Base-by-base conservation (phyloP, 495 filamentous ascomycete genomes). In the Penicillium daleae region DNA sequence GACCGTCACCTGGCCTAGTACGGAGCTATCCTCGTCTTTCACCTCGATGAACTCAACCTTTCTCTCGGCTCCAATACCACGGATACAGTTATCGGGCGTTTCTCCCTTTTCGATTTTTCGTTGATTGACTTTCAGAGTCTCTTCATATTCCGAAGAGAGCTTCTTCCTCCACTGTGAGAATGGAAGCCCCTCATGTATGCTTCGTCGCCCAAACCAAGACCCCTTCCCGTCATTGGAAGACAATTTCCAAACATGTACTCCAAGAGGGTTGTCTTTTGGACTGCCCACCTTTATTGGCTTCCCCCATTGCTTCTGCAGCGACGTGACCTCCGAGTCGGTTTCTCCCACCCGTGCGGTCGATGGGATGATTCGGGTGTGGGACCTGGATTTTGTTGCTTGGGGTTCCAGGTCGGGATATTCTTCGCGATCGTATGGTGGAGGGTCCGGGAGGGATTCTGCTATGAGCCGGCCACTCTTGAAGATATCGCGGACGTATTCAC, bases 151-250 rank as follows among this genome's bases (percentile, higher is more conserved):
- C 0, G 80, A 61, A 0, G 78, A 77, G 1, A 83, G 57, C 62
- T 83, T 84, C 61, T 65, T 60, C 62, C 68, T 64, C 79, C 88
- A 97, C 68, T 85, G 89, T 13, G 78, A 74, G 71, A 96, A 98
- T 0, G 85, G 78, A 22, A 95, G 69, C 0, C 88, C 87, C 64
- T 88, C 85, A 61, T 97, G 93, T 17, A 97, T 81, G 66, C 91
- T 96, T 29, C 92, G 81, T 58, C 95, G 76, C 10, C 90, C 92
- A 75, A 97, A 98, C 94, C 94, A 98, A 4, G 86, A 81, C 0
- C 94, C 95, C 51, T 88, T 88, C 3, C 92, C 89, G 68, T 97
- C 95, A 59, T 88, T 86, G 0, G 89, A 86, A 0, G 79, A 72
- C 27, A 95, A 78, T 71, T 96, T 97, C 76, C 92, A 97, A 13